These are phyloP conservation scores for Nicotiana obtusifolia DNA, from an alignment of 257 asterid genomes.

Conservation along the genomic window DNA sequence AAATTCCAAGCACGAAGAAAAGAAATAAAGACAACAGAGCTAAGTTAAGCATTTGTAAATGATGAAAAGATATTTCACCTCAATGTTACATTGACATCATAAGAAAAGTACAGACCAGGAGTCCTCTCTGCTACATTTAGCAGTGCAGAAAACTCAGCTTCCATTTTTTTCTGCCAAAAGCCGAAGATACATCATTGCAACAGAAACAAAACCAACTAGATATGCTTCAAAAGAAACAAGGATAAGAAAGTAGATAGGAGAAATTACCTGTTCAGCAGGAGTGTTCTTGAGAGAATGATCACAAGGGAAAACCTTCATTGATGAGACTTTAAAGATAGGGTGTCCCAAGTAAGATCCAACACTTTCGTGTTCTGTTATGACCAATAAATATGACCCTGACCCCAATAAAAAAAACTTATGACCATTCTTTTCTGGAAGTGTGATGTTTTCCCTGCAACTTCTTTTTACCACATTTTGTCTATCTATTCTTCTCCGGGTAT, in stretches of 20 bases:
- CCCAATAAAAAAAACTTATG: constrained; percentile 15
- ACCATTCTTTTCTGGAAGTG: neutral
- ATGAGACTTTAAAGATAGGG: constrained; percentile 70
- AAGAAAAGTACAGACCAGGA: constrained; percentile 79
- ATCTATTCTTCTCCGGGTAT: neutral
- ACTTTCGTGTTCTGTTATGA: constrained; percentile 74
- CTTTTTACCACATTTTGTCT: neutral
- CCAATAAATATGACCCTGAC: constrained; percentile 74
- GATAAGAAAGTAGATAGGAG: constrained; percentile 13
- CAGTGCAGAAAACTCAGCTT: constrained; percentile 60
- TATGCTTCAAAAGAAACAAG: neutral
- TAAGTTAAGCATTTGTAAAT: neutral
- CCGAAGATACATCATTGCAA: constrained; percentile 18
- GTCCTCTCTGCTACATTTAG: constrained; percentile 64
- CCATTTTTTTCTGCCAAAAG: constrained; percentile 69
- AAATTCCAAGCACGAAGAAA: neutral
- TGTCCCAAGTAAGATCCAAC: constrained; percentile 77
- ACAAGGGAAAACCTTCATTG: constrained; percentile 84
- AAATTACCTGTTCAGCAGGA: constrained; percentile 65
- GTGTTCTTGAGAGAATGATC: constrained; percentile 70
- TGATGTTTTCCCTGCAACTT: neutral
- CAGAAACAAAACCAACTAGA: constrained; percentile 12
- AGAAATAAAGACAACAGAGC: neutral
- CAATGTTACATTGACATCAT: constrained; percentile 84
- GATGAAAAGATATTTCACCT: constrained; percentile 43